Percentiles rank a stretch among this genome's conserved stretches.
These are phyloP conservation scores for Backusella sp. DNA, from an alignment of 192 early-diverging fungal species.

Conservation along the genomic window DNA sequence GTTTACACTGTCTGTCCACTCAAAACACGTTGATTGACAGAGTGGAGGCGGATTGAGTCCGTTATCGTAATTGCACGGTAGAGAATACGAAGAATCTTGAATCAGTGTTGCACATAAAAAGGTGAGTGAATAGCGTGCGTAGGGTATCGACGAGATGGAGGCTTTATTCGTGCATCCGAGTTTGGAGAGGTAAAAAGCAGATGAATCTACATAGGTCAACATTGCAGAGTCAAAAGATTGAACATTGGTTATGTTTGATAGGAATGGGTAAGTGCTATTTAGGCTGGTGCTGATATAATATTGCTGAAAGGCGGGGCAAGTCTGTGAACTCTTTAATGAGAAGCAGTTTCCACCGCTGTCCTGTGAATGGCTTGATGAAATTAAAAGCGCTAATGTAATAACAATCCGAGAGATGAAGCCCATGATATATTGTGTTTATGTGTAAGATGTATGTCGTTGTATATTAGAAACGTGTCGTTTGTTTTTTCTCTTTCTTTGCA, in stretches of 20 bases:
- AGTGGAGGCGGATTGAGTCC: constrained; percentile 29
- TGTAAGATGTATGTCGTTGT: not conserved
- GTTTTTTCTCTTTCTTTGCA: not conserved
- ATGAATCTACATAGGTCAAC: constrained; percentile 22
- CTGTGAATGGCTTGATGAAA: not conserved
- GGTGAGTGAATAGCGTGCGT: constrained; percentile 34
- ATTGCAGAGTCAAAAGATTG: constrained; percentile 26
- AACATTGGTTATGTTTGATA: constrained; percentile 18
- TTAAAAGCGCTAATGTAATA: not conserved
- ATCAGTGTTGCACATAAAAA: constrained; percentile 28
- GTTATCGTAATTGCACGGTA: constrained; percentile 32
- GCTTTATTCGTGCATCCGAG: constrained; percentile 22
- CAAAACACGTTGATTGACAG: constrained; percentile 30
- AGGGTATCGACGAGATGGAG: constrained; percentile 20
- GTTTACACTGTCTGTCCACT: constrained; percentile 28
- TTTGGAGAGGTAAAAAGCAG: constrained; percentile 10
- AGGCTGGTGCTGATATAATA: constrained; percentile 27
- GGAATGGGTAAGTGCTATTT: constrained; percentile 12
- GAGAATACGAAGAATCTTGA: constrained; percentile 26
- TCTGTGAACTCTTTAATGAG: constrained; percentile 20
- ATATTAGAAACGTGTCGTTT: not conserved
- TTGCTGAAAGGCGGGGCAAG: constrained; percentile 30
- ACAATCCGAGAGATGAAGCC: not conserved
- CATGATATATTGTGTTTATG: not conserved
- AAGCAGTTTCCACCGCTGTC: constrained; percentile 7